These are phyloP conservation scores for Thalassiosira sp. DNA, from an alignment of 352 stramenopile genomes.

Conservation along the genomic window DNA sequence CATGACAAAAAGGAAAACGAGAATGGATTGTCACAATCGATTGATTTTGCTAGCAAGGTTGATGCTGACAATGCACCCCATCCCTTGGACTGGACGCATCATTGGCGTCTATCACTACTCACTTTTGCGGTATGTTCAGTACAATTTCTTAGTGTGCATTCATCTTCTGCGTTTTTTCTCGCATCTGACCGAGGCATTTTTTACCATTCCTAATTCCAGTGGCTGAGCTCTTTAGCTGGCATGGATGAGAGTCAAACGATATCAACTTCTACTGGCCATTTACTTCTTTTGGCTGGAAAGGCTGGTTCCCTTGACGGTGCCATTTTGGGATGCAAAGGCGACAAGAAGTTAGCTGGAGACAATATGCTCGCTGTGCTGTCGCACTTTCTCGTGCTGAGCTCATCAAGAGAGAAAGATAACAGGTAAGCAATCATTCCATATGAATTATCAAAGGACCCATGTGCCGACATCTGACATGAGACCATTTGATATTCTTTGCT, in stretches of 20 bases:
- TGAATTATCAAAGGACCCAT: too few species aligned
- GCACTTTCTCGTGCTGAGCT: conserved; percentile 50
- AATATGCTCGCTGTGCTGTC: conserved; percentile 43
- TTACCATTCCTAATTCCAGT: conserved; percentile 25
- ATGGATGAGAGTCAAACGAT: conserved; percentile 42
- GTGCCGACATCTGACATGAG: not conserved
- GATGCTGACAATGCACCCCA: not conserved
- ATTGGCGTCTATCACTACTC: conserved; percentile 77
- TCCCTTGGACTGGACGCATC: conserved; percentile 66
- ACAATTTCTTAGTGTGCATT: not conserved
- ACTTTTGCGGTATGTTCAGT: conserved; percentile 67
- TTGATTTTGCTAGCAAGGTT: conserved; percentile 29
- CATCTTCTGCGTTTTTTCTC: conserved; percentile 3
- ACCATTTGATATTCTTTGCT: not conserved
- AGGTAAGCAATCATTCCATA: conserved; percentile 30
- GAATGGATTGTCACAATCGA: conserved; percentile 19
- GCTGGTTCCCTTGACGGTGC: conserved; percentile 50
- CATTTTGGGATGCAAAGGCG: conserved; percentile 21
- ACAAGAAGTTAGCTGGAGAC: conserved; percentile 3
- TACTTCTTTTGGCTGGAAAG: conserved; percentile 44
- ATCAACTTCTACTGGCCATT: conserved; percentile 41
- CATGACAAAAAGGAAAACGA: conserved; percentile 6
- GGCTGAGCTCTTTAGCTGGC: conserved; percentile 52
- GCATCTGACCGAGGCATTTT: not conserved
- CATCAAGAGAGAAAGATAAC: conserved; percentile 51